Evolutionary conservation across 441 rosid genomes (phyloP).

Genomic region (Cnidoscolus chayamansa): DNA sequence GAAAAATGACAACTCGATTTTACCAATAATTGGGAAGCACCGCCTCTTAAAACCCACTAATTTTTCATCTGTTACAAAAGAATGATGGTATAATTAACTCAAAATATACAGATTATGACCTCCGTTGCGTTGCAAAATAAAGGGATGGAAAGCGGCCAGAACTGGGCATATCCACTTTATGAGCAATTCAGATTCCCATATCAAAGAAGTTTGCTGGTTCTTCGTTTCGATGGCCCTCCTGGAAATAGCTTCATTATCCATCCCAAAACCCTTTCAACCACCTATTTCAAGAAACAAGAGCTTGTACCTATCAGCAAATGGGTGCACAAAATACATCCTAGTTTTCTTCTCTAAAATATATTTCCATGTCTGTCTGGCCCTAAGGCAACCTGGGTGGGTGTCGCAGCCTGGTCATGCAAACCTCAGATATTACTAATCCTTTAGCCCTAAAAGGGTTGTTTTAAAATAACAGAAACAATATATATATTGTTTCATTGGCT

Average conservation of each 20-base stretch:
- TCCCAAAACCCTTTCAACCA: slow-evolving; percentile 95
- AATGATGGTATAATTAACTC: slow-evolving; percentile 39
- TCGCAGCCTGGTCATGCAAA: too few species aligned
- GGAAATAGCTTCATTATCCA: slow-evolving; percentile 99
- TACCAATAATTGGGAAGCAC: slow-evolving; percentile 23
- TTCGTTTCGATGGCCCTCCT: slow-evolving; percentile 79
- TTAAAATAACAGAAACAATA: background rate
- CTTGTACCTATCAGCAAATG: background rate
- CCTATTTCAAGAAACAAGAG: slow-evolving; percentile 36
- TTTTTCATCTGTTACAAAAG: slow-evolving; percentile 32
- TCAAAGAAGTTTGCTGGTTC: slow-evolving; percentile 84
- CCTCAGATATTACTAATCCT: too few species aligned
- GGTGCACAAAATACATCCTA: background rate
- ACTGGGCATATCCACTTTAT: slow-evolving; percentile 4
- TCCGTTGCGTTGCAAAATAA: slow-evolving; percentile 22
- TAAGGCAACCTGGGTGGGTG: background rate
- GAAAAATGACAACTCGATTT: slow-evolving; percentile 25
- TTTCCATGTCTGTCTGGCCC: background rate
- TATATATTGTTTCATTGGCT: background rate
- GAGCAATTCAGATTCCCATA: slow-evolving; percentile 8
- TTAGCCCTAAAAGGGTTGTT: background rate
- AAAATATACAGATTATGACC: slow-evolving; percentile 43
- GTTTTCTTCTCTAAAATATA: background rate
- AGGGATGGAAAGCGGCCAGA: background rate
- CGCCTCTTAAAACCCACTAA: slow-evolving; percentile 16